phyloP scores from a whole-genome alignment of 352 stramenopile genomes.

The Pythium biforme region DNA sequence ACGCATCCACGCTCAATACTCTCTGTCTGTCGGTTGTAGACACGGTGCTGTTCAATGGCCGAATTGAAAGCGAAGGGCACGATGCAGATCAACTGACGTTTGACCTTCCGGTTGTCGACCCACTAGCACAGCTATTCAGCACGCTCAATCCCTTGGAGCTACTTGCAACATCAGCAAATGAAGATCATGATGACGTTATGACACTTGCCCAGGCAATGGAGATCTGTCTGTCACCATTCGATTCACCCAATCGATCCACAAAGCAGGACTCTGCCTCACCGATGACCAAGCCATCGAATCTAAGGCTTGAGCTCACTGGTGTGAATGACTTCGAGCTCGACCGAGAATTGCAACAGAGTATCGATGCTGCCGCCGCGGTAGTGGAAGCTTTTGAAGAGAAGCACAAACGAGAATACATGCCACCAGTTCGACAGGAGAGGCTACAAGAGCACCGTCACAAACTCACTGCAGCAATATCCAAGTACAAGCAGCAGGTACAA shows the following conservation, averaged over 20 bases:
- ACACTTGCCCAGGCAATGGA: slow-evolving; percentile 18
- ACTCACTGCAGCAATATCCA: slow-evolving; percentile 1
- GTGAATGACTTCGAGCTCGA: slow-evolving; percentile 25
- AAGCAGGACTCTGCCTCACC: background rate
- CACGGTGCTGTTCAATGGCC: slow-evolving; percentile 14
- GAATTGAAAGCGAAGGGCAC: background rate
- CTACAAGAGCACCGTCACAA: slow-evolving; percentile 1
- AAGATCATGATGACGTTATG: slow-evolving; percentile 19
- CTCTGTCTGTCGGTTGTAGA: slow-evolving; percentile 17
- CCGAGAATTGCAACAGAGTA: slow-evolving; percentile 21
- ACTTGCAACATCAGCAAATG: slow-evolving; percentile 6
- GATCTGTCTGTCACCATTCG: slow-evolving; percentile 20
- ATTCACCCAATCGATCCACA: background rate
- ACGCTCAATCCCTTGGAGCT: slow-evolving; percentile 18
- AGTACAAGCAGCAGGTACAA: slow-evolving; percentile 25
- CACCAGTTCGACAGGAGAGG: background rate
- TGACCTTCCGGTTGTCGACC: background rate
- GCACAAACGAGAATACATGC: background rate
- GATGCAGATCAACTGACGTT: background rate
- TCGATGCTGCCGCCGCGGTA: slow-evolving; percentile 17
- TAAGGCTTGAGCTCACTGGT: slow-evolving; percentile 16
- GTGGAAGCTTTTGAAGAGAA: slow-evolving; percentile 22
- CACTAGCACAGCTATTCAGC: background rate
- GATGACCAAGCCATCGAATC: background rate
- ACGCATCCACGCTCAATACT: slow-evolving; percentile 2